Conservation (phyloP, 2,329 filamentous ascomycete genomes). For the Fusarium sterilihyphosum region DNA sequence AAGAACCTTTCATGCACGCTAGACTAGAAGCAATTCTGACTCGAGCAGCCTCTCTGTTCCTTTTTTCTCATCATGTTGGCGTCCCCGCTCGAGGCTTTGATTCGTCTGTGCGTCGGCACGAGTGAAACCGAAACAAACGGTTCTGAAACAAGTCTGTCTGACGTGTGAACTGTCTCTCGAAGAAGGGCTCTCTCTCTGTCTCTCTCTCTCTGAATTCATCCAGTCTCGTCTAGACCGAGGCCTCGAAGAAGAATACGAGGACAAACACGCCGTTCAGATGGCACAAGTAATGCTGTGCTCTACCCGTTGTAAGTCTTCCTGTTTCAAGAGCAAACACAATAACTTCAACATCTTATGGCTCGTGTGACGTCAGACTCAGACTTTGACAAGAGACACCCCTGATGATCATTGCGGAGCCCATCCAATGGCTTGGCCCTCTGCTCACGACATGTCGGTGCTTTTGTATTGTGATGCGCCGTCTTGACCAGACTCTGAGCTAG, state of each 20-base stretch:
- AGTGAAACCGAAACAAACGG: constrained; percentile 36
- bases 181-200: not conserved
- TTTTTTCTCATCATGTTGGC: not conserved
- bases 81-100: constrained; percentile 13
- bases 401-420: constrained; percentile 31
- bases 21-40: constrained; percentile 3
- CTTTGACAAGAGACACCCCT: constrained; percentile 16
- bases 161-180: constrained; percentile 5
- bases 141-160: constrained; percentile 38
- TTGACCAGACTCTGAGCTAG: constrained; percentile 19
- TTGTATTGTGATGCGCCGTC: constrained; percentile 35
- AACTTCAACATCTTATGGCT: not conserved
- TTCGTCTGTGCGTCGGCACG: constrained; percentile 11
- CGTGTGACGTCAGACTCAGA: constrained; percentile 32
- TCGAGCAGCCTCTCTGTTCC: not conserved
- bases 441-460: constrained; percentile 8
- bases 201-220: not conserved
- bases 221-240: not conserved
- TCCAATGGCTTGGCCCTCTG: constrained; percentile 20
- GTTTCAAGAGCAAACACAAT: constrained; percentile 36
- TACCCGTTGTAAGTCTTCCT: not conserved
- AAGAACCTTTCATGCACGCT: not conserved
- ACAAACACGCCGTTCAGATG: constrained; percentile 10
- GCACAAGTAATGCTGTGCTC: not conserved
- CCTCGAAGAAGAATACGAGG: constrained; percentile 1